Base-by-base conservation (phyloP, 2,329 filamentous ascomycete genomes). In the Septoria linicola region DNA sequence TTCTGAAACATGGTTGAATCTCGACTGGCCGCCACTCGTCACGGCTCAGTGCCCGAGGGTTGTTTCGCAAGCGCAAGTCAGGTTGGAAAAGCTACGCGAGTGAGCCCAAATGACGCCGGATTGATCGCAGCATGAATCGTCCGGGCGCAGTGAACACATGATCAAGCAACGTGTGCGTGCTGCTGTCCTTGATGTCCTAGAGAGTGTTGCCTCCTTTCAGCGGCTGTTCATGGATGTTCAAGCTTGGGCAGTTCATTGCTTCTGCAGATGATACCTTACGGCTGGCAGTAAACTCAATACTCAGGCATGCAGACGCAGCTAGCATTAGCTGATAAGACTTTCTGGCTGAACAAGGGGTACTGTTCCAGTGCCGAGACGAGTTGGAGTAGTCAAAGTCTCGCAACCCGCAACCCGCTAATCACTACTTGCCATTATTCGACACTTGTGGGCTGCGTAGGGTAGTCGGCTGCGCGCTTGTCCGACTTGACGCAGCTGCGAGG, bases 1-100 rank as follows among this genome's bases (percentile, higher is more conserved):
- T 14, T 14, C 16, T 48, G 51, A 53, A 53, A 53, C 51, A 45
- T 49, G 51, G 51, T 49, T 43, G 44, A 53, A 43, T 53, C 51
- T 53, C 37, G 30, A 40, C 43, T 40, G 50, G 42, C 42, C 50
- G 11, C 19, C 44, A 23, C n/a, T 35, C 46, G 50, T 37, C 44
- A 53, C 43, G 50, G 43, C 43, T 48, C 43, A 42, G 42, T 30
- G 32, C 31, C 39, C 39, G 50, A 48, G 37, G 21, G 50, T 42
- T 41, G 44, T 47, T 41, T 53, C 51, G 45, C 21, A 42, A 19
- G 44, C 27, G 41, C 34, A 48, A 53, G 51, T 53, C 51, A 53
- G 40, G 45, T 14, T n/a, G 44, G 17, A 35, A 36, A 42, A 41
- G 27, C 49, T 47, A 51, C 41, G 49, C 41, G 49, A 51, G 31